These are phyloP conservation scores for Diddensiella santjacobensis DNA, from an alignment of 805 yeast species.

Conservation along the genomic window DNA sequence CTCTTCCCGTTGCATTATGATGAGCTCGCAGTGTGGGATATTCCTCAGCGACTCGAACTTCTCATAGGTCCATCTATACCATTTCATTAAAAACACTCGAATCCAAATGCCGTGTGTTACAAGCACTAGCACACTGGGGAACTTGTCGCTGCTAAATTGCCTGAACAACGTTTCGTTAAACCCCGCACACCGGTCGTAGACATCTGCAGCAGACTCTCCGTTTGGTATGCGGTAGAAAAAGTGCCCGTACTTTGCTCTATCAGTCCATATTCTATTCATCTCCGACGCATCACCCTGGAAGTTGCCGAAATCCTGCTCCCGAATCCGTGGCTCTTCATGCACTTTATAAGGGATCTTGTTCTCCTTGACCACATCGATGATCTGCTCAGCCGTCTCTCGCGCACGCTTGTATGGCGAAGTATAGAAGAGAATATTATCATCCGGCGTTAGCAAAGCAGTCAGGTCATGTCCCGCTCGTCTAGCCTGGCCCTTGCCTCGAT, in stretches of 20 bases:
- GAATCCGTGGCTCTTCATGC: constrained; percentile 83
- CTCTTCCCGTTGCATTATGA: constrained; percentile 65
- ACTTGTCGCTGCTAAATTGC: constrained; percentile 62
- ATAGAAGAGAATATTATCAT: constrained; percentile 64
- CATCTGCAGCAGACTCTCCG: constrained; percentile 96
- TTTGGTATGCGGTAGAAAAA: constrained; percentile 86
- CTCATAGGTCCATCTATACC: constrained; percentile 93
- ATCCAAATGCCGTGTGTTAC: constrained; percentile 96
- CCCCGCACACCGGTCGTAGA: constrained; percentile 84
- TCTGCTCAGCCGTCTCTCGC: constrained; percentile 73
- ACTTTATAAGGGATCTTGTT: constrained; percentile 48
- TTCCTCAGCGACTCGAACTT: constrained; percentile 79
- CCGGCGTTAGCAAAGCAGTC: constrained; percentile 39
- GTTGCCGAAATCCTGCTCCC: constrained; percentile 95
- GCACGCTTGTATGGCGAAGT: constrained; percentile 87
- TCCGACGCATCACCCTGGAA: constrained; percentile 69
- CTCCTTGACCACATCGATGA: constrained; percentile 49
- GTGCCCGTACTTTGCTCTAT: constrained; percentile 83
- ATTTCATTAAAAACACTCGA: constrained; percentile 85
- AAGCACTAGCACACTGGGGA: constrained; percentile 76
- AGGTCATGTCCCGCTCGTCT: constrained; percentile 34
- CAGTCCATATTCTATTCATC: constrained; percentile 80
- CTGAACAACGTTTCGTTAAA: constrained; percentile 84
- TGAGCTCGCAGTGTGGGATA: constrained; percentile 78
- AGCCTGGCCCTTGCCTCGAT: constrained; percentile 54